Evolutionary conservation across 768 basidiomycete species (phyloP).

Genomic region (Termitomyces sp.): DNA sequence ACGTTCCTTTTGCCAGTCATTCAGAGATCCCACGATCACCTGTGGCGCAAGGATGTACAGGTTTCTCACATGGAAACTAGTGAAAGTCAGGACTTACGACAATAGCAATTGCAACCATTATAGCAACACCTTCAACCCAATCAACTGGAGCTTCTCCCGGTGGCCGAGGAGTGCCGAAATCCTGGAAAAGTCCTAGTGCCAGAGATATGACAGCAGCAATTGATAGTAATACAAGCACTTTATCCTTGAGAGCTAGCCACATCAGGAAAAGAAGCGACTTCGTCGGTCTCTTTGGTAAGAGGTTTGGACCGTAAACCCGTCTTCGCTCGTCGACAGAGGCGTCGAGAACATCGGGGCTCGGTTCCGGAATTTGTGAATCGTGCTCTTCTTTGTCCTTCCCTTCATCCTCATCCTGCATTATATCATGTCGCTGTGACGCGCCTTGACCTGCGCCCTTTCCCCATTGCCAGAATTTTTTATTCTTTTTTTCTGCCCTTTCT

Average conservation of each 20-base stretch:
- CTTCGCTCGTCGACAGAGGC: conserved; percentile 57
- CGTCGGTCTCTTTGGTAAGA: conserved; percentile 62
- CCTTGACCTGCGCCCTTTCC: conserved; percentile 18
- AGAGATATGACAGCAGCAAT: conserved; percentile 92
- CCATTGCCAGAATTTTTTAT: conserved; percentile 10
- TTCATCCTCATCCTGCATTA: conserved; percentile 9
- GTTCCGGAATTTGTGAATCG: conserved; percentile 34
- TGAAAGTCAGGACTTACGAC: conserved; percentile 43
- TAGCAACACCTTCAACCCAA: conserved; percentile 94
- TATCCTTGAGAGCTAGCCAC: conserved; percentile 87
- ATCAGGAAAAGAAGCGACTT: conserved; percentile 73
- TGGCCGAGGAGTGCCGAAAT: conserved; percentile 67
- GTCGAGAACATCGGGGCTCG: conserved; percentile 16
- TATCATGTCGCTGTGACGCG: conserved; percentile 24
- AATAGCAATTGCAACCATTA: conserved; percentile 69
- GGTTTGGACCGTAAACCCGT: conserved; percentile 70
- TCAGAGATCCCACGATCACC: conserved; percentile 89
- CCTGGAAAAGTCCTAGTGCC: conserved; percentile 91
- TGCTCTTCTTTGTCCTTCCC: conserved; percentile 24
- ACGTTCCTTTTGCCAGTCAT: conserved; percentile 98
- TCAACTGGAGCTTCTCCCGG: conserved; percentile 75
- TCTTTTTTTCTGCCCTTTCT: conserved; percentile 13
- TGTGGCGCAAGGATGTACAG: conserved; percentile 21
- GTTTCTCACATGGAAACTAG: not conserved
- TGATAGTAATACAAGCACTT: conserved; percentile 84